Evolutionary conservation across 495 filamentous ascomycete species (phyloP), one percentile per base, ranked within the genome.

Genomic region (Penicillium tannophilum): DNA sequence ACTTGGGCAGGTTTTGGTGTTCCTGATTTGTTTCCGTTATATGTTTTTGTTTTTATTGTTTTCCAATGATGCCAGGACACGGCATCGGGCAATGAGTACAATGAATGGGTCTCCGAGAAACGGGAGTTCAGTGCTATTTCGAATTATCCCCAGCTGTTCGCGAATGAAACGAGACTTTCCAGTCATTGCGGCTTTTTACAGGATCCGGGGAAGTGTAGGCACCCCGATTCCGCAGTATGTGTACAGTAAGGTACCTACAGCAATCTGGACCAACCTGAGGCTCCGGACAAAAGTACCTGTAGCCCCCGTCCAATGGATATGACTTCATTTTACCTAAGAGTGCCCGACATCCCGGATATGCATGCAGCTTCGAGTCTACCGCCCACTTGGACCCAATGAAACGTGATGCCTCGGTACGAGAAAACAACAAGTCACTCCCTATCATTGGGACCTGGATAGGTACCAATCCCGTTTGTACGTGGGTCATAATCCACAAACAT

Each of bases 91-190:
- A 63, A 69, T 56, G 66, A 66, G 66, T 66, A 57, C 66, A 64
- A 67, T 62, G 66, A 68, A 64, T 45, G 65, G 67, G 68, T 55
- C 60, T 67, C 63, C 54, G 60, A 67, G 66, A 66, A 64, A 69
- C 52, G 56, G 69, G 68, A 68, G 63, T 69, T 69, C 58, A 63
- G 66, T 61, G 63, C 65, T 63, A 54, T 65, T 69, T 65, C 54
- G 28, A 60, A 43, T 55, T 45, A 43, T 44, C 50, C 43, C 54
- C 52, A 11, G 52, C 14, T 43, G 35, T 39, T 53, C 20, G 51
- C 24, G 52, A 54, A 54, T 49, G 23, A 31, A 49, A 49, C 16
- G 24, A 49, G 46, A 26, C 46, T 48, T 46, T 46, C 4, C 19
- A 48, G 46, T 28, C 28, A 28, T 33, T 49, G 26, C 26, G 24